Evolutionary conservation across 257 asterid genomes (phyloP).

Genomic region (Jaltomata sinuosa): DNA sequence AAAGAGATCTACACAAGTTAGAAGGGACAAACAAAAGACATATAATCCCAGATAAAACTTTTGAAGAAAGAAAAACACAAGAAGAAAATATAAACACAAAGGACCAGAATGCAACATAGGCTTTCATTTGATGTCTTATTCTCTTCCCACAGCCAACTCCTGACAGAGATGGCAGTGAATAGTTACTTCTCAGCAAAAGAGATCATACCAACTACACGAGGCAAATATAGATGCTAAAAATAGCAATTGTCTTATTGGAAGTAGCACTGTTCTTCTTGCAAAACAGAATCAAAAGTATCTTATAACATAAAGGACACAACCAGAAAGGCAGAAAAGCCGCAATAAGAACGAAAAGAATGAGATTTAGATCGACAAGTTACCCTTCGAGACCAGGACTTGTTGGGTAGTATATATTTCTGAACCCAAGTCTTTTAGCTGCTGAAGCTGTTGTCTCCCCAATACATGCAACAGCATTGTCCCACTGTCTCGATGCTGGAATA

Average conservation of each 20-base stretch:
- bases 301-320: neutral
- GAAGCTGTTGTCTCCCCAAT: conserved; percentile 85
- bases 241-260: neutral
- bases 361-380: conserved; percentile 22
- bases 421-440: conserved; percentile 59
- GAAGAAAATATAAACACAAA: neutral
- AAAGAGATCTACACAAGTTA: neutral
- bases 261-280: neutral
- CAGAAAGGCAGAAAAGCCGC: neutral
- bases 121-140: neutral
- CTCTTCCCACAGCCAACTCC: neutral
- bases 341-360: neutral
- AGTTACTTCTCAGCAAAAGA: neutral
- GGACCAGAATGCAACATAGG: neutral
- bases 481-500: conserved; percentile 32
- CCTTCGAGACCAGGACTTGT: conserved; percentile 71
- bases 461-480: conserved; percentile 70
- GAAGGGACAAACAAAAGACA: neutral
- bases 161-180: neutral
- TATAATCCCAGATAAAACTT: neutral
- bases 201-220: neutral
- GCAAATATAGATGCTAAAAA: neutral
- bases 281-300: neutral
- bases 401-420: conserved; percentile 55
- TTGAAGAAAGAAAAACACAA: neutral